These are phyloP conservation scores for Talaromyces sp. DNA, from an alignment of 2,329 filamentous ascomycete species.

Conservation along the genomic window DNA sequence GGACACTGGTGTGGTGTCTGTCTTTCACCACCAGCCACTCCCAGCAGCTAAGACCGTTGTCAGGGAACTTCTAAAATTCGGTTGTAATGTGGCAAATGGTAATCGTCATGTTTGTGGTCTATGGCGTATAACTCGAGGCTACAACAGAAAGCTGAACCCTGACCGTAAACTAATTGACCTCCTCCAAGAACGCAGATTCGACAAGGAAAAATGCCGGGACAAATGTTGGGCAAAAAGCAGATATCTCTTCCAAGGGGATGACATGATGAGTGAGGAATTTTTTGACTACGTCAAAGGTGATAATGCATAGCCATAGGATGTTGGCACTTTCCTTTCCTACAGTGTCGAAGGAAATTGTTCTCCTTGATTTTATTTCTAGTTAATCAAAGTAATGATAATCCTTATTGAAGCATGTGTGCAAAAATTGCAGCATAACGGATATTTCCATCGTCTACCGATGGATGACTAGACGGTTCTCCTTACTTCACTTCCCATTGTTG, in stretches of 20 bases:
- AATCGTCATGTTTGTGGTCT: neutral
- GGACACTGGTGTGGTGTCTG: neutral
- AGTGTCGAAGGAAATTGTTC: neutral
- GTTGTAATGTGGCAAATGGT: constrained; percentile 4
- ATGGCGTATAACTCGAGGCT: neutral
- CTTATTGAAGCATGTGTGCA: too few relatives aligned
- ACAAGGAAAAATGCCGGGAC: neutral
- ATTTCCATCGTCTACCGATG: too few relatives aligned
- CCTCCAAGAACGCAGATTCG: neutral
- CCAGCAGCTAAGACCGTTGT: neutral
- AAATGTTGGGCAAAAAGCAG: neutral
- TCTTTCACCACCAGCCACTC: neutral
- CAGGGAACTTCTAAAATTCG: neutral
- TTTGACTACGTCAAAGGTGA: neutral
- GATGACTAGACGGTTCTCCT: too few relatives aligned
- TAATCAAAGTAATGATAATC: too few relatives aligned
- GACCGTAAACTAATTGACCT: neutral
- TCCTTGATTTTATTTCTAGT: neutral
- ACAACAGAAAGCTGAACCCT: neutral
- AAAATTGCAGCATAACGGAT: too few relatives aligned
- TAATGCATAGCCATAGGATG: neutral
- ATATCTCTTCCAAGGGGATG: neutral
- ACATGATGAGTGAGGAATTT: neutral
- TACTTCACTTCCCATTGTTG: too few relatives aligned
- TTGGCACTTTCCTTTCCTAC: neutral